These are phyloP conservation scores for Dentipellis fragilis DNA, from an alignment of 768 basidiomycete species.

Conservation along the genomic window DNA sequence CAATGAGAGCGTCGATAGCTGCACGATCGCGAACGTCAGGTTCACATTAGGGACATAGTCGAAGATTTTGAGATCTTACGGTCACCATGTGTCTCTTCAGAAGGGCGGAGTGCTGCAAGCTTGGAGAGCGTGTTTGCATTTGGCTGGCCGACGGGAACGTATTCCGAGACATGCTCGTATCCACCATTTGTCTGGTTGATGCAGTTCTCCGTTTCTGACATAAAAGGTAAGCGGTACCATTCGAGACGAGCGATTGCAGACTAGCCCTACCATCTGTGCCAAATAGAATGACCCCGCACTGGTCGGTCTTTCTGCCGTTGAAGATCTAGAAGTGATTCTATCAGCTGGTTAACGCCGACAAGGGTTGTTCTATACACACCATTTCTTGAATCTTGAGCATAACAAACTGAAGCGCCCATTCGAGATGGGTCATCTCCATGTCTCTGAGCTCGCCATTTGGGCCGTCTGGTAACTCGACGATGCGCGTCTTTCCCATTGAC, in stretches of 20 bases:
- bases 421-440: conserved; percentile 64
- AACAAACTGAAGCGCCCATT: conserved; percentile 78
- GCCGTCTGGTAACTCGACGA: conserved; percentile 44
- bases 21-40: neutral
- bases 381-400: conserved; percentile 90
- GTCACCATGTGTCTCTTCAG: conserved; percentile 45
- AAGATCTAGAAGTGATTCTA: conserved; percentile 52
- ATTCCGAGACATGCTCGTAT: conserved; percentile 67
- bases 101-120: conserved; percentile 49
- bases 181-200: conserved; percentile 52
- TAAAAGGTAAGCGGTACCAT: neutral
- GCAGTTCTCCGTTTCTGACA: conserved; percentile 54
- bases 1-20: conserved; percentile 85
- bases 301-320: conserved; percentile 86
- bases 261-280: conserved; percentile 60
- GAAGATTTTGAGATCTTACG: conserved; percentile 32
- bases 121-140: conserved; percentile 57
- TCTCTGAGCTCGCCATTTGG: conserved; percentile 39
- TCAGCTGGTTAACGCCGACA: neutral
- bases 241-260: neutral
- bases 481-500: conserved; percentile 65
- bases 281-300: conserved; percentile 82
- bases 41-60: neutral
- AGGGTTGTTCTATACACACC: conserved; percentile 29
- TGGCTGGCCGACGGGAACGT: conserved; percentile 58